These are phyloP conservation scores for Flaveria ramosissima DNA, from an alignment of 129 eudicot genomes.

Conservation along the genomic window DNA sequence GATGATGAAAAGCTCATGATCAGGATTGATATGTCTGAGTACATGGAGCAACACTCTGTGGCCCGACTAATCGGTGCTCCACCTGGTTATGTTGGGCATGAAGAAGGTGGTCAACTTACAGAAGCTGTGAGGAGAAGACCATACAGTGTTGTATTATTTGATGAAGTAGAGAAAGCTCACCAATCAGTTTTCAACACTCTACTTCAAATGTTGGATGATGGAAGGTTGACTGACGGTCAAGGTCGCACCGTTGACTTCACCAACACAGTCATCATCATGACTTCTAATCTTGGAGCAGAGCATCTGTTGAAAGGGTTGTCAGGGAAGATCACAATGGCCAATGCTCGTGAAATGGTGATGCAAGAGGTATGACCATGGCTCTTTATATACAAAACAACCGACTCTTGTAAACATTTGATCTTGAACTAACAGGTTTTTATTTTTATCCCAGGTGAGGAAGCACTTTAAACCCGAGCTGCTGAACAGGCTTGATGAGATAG, in stretches of 20 bases:
- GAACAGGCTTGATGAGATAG: conserved; percentile 86
- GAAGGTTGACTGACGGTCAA: conserved; percentile 93
- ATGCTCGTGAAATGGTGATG: conserved; percentile 78
- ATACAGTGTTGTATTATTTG: conserved; percentile 78
- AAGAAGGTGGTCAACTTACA: conserved; percentile 94
- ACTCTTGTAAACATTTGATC: neutral
- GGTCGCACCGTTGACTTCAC: conserved; percentile 92
- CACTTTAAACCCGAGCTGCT: conserved; percentile 88
- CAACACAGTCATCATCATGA: conserved; percentile 83
- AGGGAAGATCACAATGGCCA: conserved; percentile 69
- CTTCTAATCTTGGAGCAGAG: conserved; percentile 94
- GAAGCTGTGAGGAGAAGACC: conserved; percentile 92
- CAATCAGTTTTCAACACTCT: conserved; percentile 74
- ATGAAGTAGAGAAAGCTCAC: conserved; percentile 92
- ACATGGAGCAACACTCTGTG: conserved; percentile 99
- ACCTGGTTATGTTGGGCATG: conserved; percentile 98
- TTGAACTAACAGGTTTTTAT: neutral
- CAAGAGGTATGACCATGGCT: conserved; percentile 49
- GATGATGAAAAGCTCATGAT: conserved; percentile 84
- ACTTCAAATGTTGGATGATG: conserved; percentile 92
- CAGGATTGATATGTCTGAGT: conserved; percentile 93
- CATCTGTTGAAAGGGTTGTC: conserved; percentile 62
- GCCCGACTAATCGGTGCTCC: conserved; percentile 95
- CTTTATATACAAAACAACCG: neutral
- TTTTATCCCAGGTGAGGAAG: conserved; percentile 61